Percentiles rank a stretch among this genome's conserved stretches.
These are phyloP conservation scores for Ophiorrhiza pumila DNA, from an alignment of 257 asterid genomes.

Conservation along the genomic window DNA sequence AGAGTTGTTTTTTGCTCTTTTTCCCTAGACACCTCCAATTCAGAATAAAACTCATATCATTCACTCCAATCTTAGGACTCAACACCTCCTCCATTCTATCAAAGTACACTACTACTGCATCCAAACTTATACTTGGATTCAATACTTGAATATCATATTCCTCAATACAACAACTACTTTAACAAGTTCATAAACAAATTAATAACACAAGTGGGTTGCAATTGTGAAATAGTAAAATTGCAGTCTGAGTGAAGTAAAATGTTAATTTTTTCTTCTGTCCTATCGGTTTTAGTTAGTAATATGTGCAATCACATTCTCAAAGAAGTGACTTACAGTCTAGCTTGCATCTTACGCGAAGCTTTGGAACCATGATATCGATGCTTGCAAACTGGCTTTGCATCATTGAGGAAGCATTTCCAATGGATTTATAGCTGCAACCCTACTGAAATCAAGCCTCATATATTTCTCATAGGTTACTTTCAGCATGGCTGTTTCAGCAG, in stretches of 20 bases:
- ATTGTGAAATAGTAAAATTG: too few species aligned
- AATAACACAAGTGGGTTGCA: not conserved
- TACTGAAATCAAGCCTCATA: constrained; percentile 34
- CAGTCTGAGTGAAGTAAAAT: too few species aligned
- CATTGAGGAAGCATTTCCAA: constrained; percentile 46
- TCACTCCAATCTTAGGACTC: not conserved
- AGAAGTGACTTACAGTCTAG: not conserved
- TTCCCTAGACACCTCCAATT: not conserved
- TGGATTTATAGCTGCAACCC: constrained; percentile 68
- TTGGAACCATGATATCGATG: too few species aligned
- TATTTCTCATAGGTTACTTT: constrained; percentile 71
- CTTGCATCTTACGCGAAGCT: too few species aligned
- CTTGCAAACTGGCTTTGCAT: constrained; percentile 11
- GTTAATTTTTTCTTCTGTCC: too few species aligned
- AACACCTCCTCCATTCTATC: not conserved
- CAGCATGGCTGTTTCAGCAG: constrained; percentile 55
- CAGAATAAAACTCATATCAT: not conserved
- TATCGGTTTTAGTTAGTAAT: not conserved
- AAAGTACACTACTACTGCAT: not conserved
- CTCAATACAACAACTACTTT: not conserved
- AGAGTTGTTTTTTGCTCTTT: not conserved
- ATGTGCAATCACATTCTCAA: not conserved
- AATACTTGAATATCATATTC: not conserved
- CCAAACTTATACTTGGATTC: not conserved
- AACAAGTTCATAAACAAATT: not conserved